Conservation (phyloP, 306 rosid species). For the Cucurbita pepo region DNA sequence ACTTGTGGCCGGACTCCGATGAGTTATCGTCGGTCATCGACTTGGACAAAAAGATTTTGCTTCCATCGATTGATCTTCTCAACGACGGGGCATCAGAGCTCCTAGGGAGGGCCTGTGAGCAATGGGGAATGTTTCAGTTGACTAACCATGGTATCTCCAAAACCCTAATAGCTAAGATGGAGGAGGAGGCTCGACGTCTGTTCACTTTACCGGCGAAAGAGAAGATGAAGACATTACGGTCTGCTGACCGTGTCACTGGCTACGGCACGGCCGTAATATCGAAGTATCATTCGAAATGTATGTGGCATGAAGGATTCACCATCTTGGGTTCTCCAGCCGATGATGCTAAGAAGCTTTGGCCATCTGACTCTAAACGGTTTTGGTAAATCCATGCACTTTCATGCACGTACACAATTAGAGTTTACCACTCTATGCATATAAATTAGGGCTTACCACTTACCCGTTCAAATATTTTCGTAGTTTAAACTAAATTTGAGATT, state of each 20-base stretch:
- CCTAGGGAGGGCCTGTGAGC: slow-evolving; percentile 16
- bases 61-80: slow-evolving; percentile 21
- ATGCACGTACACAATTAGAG: neutral
- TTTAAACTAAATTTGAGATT: too few relatives aligned
- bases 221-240: slow-evolving; percentile 22
- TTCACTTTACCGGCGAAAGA: slow-evolving; percentile 21
- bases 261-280: slow-evolving; percentile 29
- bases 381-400: slow-evolving; percentile 16
- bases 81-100: slow-evolving; percentile 14
- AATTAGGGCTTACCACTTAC: too few relatives aligned
- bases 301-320: slow-evolving; percentile 43
- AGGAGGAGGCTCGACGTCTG: slow-evolving; percentile 2
- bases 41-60: neutral
- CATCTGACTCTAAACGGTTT: slow-evolving; percentile 17
- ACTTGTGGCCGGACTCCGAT: neutral
- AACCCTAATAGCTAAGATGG: slow-evolving; percentile 3
- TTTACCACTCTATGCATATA: too few relatives aligned
- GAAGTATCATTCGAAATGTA: slow-evolving; percentile 4
- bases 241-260: slow-evolving; percentile 14
- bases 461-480: too few relatives aligned
- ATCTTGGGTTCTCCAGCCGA: slow-evolving; percentile 21
- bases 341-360: slow-evolving; percentile 38
- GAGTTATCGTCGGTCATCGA: neutral
- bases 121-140: slow-evolving; percentile 33
- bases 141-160: slow-evolving; percentile 27